Conservation (phyloP, 805 yeast genomes). For the Yamadazyma philogaea region DNA sequence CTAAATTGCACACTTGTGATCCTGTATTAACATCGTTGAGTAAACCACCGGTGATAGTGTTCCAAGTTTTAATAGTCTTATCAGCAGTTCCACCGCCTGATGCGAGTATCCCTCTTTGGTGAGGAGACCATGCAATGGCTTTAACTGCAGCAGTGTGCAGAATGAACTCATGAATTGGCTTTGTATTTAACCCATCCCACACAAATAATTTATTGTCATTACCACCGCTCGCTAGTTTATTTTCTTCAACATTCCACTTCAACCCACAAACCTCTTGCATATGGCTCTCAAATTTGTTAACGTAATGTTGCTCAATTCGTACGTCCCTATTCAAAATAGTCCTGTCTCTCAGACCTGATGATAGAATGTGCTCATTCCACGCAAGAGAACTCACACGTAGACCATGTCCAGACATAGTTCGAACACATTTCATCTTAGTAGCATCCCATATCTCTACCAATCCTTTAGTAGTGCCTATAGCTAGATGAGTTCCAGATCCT, state of each 20-base stretch:
- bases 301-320: constrained; percentile 76
- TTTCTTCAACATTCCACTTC: constrained; percentile 88
- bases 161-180: constrained; percentile 68
- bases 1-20: constrained; percentile 90
- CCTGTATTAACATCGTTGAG: constrained; percentile 88
- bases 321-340: constrained; percentile 88
- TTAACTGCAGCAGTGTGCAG: constrained; percentile 96
- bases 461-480: constrained; percentile 86
- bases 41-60: constrained; percentile 72
- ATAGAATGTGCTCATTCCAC: constrained; percentile 88
- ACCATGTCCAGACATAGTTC: constrained; percentile 91
- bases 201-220: constrained; percentile 84
- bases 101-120: constrained; percentile 88
- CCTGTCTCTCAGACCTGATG: constrained; percentile 85
- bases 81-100: constrained; percentile 98
- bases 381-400: constrained; percentile 83
- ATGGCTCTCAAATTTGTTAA: constrained; percentile 69
- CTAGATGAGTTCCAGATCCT: constrained; percentile 89
- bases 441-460: constrained; percentile 95
- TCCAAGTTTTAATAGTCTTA: constrained; percentile 87
- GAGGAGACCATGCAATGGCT: constrained; percentile 97
- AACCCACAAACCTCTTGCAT: constrained; percentile 96
- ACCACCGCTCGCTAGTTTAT: constrained; percentile 92
- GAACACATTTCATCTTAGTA: constrained; percentile 69
- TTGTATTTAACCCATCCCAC: constrained; percentile 75